phyloP scores from a whole-genome alignment of 331 rosid genomes.

The Acacia pycnantha region DNA sequence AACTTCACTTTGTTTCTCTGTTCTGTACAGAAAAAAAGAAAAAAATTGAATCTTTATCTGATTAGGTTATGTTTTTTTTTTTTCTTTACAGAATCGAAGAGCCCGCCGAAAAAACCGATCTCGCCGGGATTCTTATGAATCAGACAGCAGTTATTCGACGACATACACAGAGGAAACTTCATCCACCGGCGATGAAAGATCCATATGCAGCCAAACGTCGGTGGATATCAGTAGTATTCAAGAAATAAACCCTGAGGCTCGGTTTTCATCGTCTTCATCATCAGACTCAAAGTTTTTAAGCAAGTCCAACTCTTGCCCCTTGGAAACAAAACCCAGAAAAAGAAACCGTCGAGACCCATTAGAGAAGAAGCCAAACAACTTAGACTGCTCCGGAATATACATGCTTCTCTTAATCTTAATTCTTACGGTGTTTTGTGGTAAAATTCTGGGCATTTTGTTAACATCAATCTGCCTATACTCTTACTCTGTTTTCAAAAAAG shows the following conservation, averaged over 20 bases:
- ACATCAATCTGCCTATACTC: conserved; percentile 51
- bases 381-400: background rate
- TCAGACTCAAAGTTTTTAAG: conserved; percentile 9
- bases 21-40: background rate
- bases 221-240: background rate
- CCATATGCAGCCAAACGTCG: background rate
- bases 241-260: conserved; percentile 20
- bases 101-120: conserved; percentile 27
- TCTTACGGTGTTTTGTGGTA: background rate
- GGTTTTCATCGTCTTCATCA: conserved; percentile 12
- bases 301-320: background rate
- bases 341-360: background rate
- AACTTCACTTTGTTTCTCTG: background rate
- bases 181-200: conserved; percentile 1
- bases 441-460: conserved; percentile 22
- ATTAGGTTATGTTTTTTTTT: background rate
- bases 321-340: conserved; percentile 11
- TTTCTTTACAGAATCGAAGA: conserved; percentile 52
- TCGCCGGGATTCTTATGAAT: conserved; percentile 31
- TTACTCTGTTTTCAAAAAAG: conserved; percentile 21
- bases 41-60: background rate
- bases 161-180: conserved; percentile 9
- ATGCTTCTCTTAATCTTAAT: background rate
- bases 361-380: background rate
- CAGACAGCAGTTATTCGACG: conserved; percentile 29